Conservation (phyloP, 306 rosid genomes). For the Castanea crenata region DNA sequence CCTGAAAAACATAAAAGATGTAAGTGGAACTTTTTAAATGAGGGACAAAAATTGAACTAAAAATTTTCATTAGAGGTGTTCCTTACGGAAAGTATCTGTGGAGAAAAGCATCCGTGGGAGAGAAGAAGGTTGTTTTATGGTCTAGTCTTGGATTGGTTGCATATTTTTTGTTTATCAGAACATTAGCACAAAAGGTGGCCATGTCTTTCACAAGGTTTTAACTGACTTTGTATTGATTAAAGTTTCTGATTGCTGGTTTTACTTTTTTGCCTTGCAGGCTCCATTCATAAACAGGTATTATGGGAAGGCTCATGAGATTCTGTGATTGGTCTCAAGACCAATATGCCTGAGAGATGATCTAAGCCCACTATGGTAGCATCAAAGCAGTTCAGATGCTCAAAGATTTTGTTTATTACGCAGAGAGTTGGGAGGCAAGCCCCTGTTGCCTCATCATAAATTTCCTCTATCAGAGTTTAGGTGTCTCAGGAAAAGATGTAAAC, state of each 20-base stretch:
- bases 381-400: background rate
- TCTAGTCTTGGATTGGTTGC: background rate
- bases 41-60: too few species aligned
- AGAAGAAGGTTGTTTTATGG: background rate
- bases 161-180: background rate
- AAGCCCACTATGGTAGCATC: slow-evolving; percentile 17
- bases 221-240: background rate
- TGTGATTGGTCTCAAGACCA: slow-evolving; percentile 35
- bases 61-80: too few species aligned
- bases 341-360: background rate
- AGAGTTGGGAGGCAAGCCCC: slow-evolving; percentile 39
- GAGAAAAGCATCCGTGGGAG: background rate
- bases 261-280: slow-evolving; percentile 50
- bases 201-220: background rate
- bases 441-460: slow-evolving; percentile 32
- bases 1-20: too few species aligned
- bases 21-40: too few species aligned
- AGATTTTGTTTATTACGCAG: slow-evolving; percentile 4
- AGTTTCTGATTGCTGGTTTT: background rate
- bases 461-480: slow-evolving; percentile 12
- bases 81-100: too few species aligned
- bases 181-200: background rate
- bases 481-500: slow-evolving; percentile 33
- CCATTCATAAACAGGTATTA: slow-evolving; percentile 82
- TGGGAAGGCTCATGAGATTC: slow-evolving; percentile 84